These are phyloP conservation scores for Kwoniella sp. DNA, from an alignment of 768 basidiomycete species.

Conservation along the genomic window DNA sequence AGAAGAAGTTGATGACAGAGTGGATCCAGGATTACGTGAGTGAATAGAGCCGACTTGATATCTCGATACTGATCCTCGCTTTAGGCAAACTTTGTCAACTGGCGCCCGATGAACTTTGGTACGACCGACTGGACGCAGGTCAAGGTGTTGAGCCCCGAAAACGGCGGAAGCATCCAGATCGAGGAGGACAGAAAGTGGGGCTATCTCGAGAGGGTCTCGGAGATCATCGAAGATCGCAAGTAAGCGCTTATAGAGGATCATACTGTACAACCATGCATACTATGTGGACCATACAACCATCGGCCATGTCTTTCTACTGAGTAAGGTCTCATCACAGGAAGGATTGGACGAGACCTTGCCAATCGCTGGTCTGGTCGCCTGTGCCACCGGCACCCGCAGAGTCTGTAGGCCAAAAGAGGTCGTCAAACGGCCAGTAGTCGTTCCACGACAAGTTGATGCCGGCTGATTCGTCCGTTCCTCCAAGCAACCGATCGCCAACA, in stretches of 20 bases:
- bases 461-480: constrained; percentile 7
- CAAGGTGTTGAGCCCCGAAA: constrained; percentile 16
- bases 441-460: constrained; percentile 12
- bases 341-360: constrained; percentile 11
- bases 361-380: background rate
- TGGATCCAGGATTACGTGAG: constrained; percentile 25
- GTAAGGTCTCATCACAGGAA: background rate
- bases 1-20: constrained; percentile 16
- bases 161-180: constrained; percentile 16
- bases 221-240: constrained; percentile 11
- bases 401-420: constrained; percentile 7
- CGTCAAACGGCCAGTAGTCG: constrained; percentile 20
- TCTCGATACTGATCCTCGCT: background rate
- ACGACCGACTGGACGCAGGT: constrained; percentile 12
- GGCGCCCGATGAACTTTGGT: constrained; percentile 16
- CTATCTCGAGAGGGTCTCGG: constrained; percentile 16
- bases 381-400: background rate
- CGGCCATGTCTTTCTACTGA: too few relatives aligned
- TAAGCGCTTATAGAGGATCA: background rate
- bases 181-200: constrained; percentile 20
- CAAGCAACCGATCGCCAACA: constrained; percentile 10
- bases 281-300: background rate
- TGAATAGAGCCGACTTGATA: background rate
- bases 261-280: background rate
- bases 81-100: constrained; percentile 20